phyloP scores from a whole-genome alignment of 179 eudicot species.

The Nepenthes alata region DNA sequence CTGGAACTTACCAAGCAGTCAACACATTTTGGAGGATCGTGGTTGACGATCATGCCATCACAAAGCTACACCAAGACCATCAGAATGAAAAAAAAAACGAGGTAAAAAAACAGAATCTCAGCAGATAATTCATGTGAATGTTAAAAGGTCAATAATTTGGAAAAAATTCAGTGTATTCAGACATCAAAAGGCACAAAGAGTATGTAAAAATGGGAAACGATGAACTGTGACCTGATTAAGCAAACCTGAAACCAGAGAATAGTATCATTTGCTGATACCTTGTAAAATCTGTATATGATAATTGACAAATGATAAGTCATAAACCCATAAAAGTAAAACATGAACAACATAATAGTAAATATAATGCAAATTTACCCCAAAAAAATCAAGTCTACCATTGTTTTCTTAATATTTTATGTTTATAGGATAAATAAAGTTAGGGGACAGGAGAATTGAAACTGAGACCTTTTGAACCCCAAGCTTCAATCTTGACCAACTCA shows the following conservation, averaged over 20 bases:
- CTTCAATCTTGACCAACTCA: no score
- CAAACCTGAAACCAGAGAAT: constrained; percentile 99
- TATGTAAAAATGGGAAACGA: constrained; percentile 8
- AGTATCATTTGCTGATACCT: constrained; percentile 69
- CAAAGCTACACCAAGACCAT: constrained; percentile 51
- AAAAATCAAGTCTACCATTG: no score
- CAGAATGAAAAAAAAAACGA: constrained; percentile 2
- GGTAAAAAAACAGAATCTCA: constrained; percentile 9
- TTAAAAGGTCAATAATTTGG: constrained; percentile 3
- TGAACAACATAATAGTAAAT: no score
- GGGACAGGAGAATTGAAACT: no score
- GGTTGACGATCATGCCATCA: constrained; percentile 85
- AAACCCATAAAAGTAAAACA: neutral
- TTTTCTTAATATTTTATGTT: no score
- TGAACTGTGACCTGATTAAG: constrained; percentile 52
- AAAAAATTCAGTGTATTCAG: neutral
- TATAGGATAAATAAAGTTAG: no score
- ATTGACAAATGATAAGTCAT: constrained; percentile 6
- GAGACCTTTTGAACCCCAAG: no score
- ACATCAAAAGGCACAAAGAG: constrained; percentile 4
- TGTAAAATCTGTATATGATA: constrained; percentile 59
- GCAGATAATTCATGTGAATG: constrained; percentile 5
- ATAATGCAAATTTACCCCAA: no score
- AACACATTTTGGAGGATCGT: constrained; percentile 65
- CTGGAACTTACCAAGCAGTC: constrained; percentile 52